Conservation (phyloP, 225 moss, liverwort and hornwort species). For the Pseudisothecium myosuroides region DNA sequence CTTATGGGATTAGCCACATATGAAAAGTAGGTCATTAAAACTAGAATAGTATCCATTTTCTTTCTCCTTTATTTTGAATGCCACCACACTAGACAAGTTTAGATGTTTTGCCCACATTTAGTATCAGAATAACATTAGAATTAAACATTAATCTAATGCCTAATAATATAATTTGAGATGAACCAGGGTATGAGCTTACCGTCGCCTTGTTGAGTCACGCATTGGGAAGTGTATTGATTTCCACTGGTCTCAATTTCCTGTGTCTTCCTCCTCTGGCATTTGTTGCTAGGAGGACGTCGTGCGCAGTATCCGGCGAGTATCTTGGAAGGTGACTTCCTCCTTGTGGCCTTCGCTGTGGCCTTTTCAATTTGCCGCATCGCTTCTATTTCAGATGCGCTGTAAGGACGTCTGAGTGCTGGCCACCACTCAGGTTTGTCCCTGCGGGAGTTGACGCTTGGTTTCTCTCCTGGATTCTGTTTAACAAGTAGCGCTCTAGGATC, state of each 20-base stretch:
- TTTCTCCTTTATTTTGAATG: background rate
- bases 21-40: background rate
- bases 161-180: background rate
- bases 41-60: background rate
- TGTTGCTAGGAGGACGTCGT: background rate
- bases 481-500: background rate
- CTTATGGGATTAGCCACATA: background rate
- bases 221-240: background rate
- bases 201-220: background rate
- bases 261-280: background rate
- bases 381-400: constrained; percentile 9
- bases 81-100: background rate
- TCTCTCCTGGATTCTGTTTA: background rate
- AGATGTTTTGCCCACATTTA: background rate
- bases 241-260: background rate
- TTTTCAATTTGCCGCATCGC: background rate
- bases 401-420: constrained; percentile 29
- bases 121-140: background rate
- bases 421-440: constrained; percentile 31
- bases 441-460: background rate
- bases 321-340: constrained; percentile 5
- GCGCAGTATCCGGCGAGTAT: constrained; percentile 4
- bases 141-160: background rate
- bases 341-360: background rate
- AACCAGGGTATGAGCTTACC: background rate